These are phyloP conservation scores for Globisporangium mamillatum DNA, from an alignment of 352 stramenopile species.

Conservation along the genomic window DNA sequence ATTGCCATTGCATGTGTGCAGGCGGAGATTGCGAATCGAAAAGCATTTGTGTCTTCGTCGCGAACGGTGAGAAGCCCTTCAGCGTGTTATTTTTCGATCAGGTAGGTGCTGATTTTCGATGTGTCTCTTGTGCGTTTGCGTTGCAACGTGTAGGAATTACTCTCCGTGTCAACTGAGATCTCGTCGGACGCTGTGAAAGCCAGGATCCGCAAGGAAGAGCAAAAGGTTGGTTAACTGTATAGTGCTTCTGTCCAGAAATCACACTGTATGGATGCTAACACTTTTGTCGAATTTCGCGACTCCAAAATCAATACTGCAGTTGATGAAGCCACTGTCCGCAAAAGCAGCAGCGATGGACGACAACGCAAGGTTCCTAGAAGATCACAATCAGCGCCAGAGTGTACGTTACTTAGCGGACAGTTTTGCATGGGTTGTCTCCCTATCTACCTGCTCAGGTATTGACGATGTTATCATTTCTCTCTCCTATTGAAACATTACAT, in stretches of 20 bases:
- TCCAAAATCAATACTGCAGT: conserved; percentile 18
- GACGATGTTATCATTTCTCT: background rate
- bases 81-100: background rate
- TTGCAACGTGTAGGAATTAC: conserved; percentile 44
- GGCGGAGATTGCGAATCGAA: conserved; percentile 61
- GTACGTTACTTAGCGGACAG: conserved; percentile 19
- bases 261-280: background rate
- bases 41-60: conserved; percentile 61
- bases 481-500: background rate
- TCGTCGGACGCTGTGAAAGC: conserved; percentile 56
- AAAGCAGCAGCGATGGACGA: conserved; percentile 25
- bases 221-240: conserved; percentile 34
- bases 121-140: background rate
- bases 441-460: background rate
- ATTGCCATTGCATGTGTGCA: conserved; percentile 8
- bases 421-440: background rate
- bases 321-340: conserved; percentile 38
- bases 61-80: conserved; percentile 24
- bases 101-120: background rate
- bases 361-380: conserved; percentile 54
- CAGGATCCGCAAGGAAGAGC: conserved; percentile 58
- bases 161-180: conserved; percentile 51
- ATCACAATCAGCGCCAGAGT: conserved; percentile 56
- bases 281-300: background rate
- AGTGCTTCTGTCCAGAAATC: background rate